These are phyloP conservation scores for Amanita phalloides DNA, from an alignment of 768 basidiomycete genomes.

Conservation along the genomic window DNA sequence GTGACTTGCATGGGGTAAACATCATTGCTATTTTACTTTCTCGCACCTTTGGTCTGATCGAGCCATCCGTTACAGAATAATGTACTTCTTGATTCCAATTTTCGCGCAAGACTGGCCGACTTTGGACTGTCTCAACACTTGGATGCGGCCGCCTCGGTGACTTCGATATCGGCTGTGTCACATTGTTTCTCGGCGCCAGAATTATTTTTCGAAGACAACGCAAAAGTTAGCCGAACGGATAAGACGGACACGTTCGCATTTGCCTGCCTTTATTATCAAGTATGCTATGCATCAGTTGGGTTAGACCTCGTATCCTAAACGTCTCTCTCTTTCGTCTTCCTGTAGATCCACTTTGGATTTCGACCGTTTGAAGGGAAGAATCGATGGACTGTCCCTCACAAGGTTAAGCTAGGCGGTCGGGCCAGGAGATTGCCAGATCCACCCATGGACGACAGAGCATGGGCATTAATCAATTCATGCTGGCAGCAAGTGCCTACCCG, in stretches of 20 bases:
- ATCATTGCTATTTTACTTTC: not conserved
- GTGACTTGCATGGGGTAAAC: not conserved
- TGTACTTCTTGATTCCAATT: not conserved
- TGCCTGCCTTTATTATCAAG: constrained; percentile 2
- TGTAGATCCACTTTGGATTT: not conserved
- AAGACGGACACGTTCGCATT: not conserved
- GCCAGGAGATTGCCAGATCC: not conserved
- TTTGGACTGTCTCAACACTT: not conserved
- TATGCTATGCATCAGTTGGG: not conserved
- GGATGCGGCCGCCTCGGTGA: not conserved
- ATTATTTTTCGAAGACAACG: not conserved
- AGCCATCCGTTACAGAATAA: not conserved
- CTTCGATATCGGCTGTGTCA: not conserved
- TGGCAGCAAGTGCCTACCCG: not conserved
- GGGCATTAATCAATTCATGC: not conserved
- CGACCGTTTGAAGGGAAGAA: not conserved
- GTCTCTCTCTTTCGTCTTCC: not conserved
- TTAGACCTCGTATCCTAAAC: not conserved
- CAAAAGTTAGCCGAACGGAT: not conserved
- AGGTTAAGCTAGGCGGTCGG: not conserved
- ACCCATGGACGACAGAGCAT: not conserved
- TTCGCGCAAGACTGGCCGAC: not conserved
- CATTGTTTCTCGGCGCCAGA: not conserved
- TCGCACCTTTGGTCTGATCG: not conserved
- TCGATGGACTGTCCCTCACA: not conserved